A percentile compares a stretch with the other conserved stretches of the same genome.
Conservation (phyloP, 441 rosid species). For the Jatropha podagrica region DNA sequence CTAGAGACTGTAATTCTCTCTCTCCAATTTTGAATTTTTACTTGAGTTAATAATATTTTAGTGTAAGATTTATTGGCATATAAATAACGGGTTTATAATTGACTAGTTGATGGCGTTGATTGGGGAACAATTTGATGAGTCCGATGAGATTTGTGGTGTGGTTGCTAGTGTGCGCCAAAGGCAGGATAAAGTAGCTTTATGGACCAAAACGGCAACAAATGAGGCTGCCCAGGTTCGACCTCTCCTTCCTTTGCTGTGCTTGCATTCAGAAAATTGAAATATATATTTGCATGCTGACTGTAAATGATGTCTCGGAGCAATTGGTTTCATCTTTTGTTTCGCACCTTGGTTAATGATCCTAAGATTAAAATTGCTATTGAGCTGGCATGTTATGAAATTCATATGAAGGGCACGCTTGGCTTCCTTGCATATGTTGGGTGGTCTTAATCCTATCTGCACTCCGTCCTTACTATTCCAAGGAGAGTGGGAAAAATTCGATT, state of each 20-base stretch:
- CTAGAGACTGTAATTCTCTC: constrained; percentile 59
- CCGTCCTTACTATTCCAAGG: not conserved
- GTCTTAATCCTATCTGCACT: not conserved
- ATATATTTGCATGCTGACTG: not conserved
- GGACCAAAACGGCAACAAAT: constrained; percentile 87
- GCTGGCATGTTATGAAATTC: not conserved
- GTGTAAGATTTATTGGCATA: not conserved
- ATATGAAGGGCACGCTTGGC: not conserved
- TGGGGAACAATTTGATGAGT: constrained; percentile 88
- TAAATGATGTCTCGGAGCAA: not conserved
- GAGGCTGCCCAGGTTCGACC: constrained; percentile 75
- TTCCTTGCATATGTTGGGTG: not conserved
- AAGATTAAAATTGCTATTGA: not conserved
- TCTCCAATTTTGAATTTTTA: not conserved
- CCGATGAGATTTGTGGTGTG: constrained; percentile 89
- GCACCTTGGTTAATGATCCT: constrained; percentile 6
- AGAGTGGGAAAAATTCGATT: not conserved
- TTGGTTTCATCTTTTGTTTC: not conserved
- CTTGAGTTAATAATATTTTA: not conserved
- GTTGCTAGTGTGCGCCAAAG: constrained; percentile 72
- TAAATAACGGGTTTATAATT: not conserved
- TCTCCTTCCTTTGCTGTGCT: not conserved
- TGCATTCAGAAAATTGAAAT: not conserved
- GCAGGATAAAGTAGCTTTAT: constrained; percentile 75
- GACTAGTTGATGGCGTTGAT: constrained; percentile 84